These are phyloP conservation scores for Pseudozyma sp. DNA, from an alignment of 1,284 basidiomycete genomes.

Conservation along the genomic window DNA sequence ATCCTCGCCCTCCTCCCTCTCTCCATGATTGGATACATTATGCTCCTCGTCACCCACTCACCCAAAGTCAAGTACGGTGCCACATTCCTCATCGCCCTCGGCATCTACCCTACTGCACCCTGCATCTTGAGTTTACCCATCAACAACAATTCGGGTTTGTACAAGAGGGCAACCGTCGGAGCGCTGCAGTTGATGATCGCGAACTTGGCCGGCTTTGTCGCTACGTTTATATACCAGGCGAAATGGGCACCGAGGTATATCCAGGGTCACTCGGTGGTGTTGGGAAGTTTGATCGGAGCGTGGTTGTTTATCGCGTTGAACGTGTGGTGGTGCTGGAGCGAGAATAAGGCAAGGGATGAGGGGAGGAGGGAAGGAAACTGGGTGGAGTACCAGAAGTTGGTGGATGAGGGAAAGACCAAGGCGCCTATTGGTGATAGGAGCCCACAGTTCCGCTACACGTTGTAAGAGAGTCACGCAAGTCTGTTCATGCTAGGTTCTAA, in stretches of 20 bases:
- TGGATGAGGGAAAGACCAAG: conserved; percentile 46
- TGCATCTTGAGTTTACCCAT: conserved; percentile 61
- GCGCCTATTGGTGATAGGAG: conserved; percentile 60
- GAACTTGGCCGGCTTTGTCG: conserved; percentile 67
- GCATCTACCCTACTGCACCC: conserved; percentile 63
- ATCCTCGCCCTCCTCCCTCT: conserved; percentile 67
- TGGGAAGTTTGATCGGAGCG: conserved; percentile 60
- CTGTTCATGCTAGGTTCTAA: too few relatives aligned
- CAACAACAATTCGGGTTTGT: conserved; percentile 62
- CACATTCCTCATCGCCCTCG: conserved; percentile 63
- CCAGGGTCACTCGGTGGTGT: conserved; percentile 64
- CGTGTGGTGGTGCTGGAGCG: conserved; percentile 53
- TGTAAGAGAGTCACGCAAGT: conserved; percentile 17
- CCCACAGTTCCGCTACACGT: conserved; percentile 44
- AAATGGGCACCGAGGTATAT: conserved; percentile 59
- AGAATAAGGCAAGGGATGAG: conserved; percentile 48
- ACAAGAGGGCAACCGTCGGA: conserved; percentile 65
- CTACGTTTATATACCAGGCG: conserved; percentile 65
- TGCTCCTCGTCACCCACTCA: conserved; percentile 54
- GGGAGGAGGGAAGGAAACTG: conserved; percentile 53
- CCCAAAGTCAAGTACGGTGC: conserved; percentile 61
- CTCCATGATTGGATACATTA: conserved; percentile 65
- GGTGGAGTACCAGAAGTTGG: conserved; percentile 41
- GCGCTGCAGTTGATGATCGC: conserved; percentile 69
- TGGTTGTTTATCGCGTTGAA: conserved; percentile 62